A percentile compares a stretch with the other conserved stretches of the same genome.
phyloP scores from a whole-genome alignment of 2,329 filamentous ascomycete genomes.

The Hymenoscyphus fraxineus region DNA sequence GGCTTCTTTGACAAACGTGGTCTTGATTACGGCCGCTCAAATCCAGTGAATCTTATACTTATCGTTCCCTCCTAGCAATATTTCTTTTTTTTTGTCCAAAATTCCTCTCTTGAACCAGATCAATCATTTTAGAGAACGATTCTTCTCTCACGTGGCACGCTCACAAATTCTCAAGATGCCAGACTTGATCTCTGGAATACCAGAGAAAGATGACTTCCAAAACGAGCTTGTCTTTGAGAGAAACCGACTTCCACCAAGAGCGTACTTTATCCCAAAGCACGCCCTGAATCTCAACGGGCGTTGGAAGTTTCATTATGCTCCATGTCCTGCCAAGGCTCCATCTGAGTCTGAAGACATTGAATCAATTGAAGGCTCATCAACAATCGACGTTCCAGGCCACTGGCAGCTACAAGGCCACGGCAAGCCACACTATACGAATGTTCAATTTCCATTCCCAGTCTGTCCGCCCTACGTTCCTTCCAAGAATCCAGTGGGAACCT shows the following conservation, averaged over 20 bases:
- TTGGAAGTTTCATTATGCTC: conserved; percentile 54
- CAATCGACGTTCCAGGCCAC: conserved; percentile 59
- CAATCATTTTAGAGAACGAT: neutral
- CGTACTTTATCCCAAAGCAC: conserved; percentile 50
- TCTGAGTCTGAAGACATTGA: conserved; percentile 24
- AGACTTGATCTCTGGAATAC: neutral
- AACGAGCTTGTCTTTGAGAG: conserved; percentile 51
- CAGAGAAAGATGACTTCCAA: conserved; percentile 39
- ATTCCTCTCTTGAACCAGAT: neutral
- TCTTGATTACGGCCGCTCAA: neutral
- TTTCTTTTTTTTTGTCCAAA: neutral
- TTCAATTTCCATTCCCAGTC: conserved; percentile 50
- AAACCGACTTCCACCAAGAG: conserved; percentile 49
- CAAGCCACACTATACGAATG: conserved; percentile 46
- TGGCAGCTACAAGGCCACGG: conserved; percentile 12
- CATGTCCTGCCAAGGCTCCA: conserved; percentile 45
- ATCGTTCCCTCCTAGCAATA: neutral
- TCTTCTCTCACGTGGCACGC: neutral
- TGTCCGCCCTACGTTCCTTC: conserved; percentile 50
- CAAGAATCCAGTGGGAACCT: conserved; percentile 52
- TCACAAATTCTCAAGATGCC: neutral
- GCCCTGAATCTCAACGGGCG: conserved; percentile 50
- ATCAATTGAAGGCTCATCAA: conserved; percentile 16
- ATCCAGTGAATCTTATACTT: neutral
- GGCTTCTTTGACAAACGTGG: neutral